A percentile compares a stretch with the other conserved stretches of the same genome.
phyloP scores from a whole-genome alignment of 345 rosid genomes.

The Angophora floribunda region DNA sequence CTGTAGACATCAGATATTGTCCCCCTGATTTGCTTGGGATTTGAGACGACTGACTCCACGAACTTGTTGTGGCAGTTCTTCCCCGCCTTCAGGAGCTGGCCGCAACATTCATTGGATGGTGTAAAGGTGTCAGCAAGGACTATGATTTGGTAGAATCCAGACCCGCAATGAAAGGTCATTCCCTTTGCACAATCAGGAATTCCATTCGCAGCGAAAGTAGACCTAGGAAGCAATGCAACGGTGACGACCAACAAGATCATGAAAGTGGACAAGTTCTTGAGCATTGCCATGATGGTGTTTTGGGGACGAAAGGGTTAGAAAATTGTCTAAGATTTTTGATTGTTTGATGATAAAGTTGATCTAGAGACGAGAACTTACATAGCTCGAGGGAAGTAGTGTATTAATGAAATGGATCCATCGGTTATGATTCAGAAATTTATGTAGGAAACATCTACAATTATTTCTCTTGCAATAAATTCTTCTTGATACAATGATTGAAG shows the following conservation, averaged over 20 bases:
- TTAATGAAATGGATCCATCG: too few relatives aligned
- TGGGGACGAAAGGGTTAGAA: not conserved
- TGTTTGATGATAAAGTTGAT: not conserved
- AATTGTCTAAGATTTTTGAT: not conserved
- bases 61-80: not conserved
- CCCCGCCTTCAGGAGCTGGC: not conserved
- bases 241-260: not conserved
- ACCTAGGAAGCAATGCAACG: not conserved
- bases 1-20: not conserved
- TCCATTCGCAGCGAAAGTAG: not conserved
- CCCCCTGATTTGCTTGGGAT: not conserved
- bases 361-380: not conserved
- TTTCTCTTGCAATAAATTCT: not conserved
- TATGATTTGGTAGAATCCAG: not conserved
- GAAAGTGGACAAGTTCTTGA: not conserved
- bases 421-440: too few relatives aligned
- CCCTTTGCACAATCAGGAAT: not conserved
- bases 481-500: not conserved
- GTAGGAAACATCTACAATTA: too few relatives aligned
- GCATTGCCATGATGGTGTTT: not conserved
- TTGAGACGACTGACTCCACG: not conserved
- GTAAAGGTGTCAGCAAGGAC: not conserved
- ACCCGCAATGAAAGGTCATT: not conserved
- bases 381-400: not conserved
- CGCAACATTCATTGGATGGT: not conserved